These are phyloP conservation scores for Gossypium trilobum DNA, from an alignment of 441 rosid species.

Conservation along the genomic window DNA sequence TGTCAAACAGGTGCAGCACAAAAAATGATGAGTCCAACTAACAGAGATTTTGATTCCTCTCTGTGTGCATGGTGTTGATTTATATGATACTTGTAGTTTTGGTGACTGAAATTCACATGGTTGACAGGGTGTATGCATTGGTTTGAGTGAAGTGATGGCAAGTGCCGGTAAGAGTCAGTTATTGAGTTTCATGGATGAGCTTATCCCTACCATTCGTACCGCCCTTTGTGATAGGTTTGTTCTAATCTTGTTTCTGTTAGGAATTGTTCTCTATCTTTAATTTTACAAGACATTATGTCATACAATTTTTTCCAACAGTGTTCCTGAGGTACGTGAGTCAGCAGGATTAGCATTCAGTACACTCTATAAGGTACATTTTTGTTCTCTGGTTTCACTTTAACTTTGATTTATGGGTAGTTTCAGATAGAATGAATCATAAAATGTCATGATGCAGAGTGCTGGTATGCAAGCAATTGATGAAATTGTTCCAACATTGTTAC, in stretches of 20 bases:
- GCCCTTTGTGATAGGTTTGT: constrained; percentile 96
- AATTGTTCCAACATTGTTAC: constrained; percentile 90
- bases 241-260: constrained; percentile 11
- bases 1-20: neutral
- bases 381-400: constrained; percentile 15
- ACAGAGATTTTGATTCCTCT: neutral
- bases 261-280: constrained; percentile 8
- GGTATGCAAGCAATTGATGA: constrained; percentile 99
- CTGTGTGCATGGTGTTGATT: neutral
- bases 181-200: constrained; percentile 88
- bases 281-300: constrained; percentile 1
- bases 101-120: constrained; percentile 15
- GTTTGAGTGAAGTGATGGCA: constrained; percentile 98
- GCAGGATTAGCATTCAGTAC: constrained; percentile 99
- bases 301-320: constrained; percentile 36
- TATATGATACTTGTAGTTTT: neutral
- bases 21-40: neutral
- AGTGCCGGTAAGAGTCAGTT: constrained; percentile 96
- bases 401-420: neutral
- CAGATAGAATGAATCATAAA: constrained; percentile 1
- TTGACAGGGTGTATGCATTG: constrained; percentile 93
- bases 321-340: constrained; percentile 90
- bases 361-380: constrained; percentile 71
- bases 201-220: constrained; percentile 85
- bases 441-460: constrained; percentile 60